Evolutionary conservation across 331 rosid species (phyloP), one percentile per base, ranked within the genome.

Genomic region (Pyrus hybrid): DNA sequence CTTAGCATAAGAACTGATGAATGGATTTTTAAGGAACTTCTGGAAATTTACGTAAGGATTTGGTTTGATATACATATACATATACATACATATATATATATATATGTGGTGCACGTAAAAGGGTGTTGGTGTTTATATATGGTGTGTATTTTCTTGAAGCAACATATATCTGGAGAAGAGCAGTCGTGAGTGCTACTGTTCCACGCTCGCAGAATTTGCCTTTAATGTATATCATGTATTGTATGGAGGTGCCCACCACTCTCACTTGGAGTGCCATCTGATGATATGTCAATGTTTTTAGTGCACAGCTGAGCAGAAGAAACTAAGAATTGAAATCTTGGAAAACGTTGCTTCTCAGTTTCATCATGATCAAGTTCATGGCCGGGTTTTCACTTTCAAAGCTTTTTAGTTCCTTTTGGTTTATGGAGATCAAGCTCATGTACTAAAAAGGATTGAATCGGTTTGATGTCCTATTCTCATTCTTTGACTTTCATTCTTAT

Each of bases 111-210:
- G n/a, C n/a, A n/a, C n/a, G n/a, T n/a, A n/a, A 17, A 51, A 51
- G 21, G 4, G 57, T 51, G 57, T 4, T 57, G 63, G 17, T 57
- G 26, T 21, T 57, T 30, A 7, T 62, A 6, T 62, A 17, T 22
- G 26, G 76, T 16, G 37, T 35, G 25, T 60, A 6, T 33, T 61
- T 77, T 53, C 45, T 17, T 10, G 18, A 13, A 76, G 81, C 80
- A 87, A 3, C 28, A 26, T 26, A 83, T 80, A 77, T n/a, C 29
- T n/a, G 29, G 63, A 79, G 81, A 37, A 10, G 89, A 78, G 80
- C 79, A 77, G 76, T 70, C 69, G 82, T 74, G 80, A 82, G 93
- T 91, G 93, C 87, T 76, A 88, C 92, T 85, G 93, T 85, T 73
- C 70, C 96, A 88, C 70, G 97, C 96, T 89, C 95, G 77, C 83